A percentile compares a stretch with the other conserved stretches of the same genome.
These are phyloP conservation scores for Dothistroma septosporum DNA, from an alignment of 2,329 filamentous ascomycete species.

Conservation along the genomic window DNA sequence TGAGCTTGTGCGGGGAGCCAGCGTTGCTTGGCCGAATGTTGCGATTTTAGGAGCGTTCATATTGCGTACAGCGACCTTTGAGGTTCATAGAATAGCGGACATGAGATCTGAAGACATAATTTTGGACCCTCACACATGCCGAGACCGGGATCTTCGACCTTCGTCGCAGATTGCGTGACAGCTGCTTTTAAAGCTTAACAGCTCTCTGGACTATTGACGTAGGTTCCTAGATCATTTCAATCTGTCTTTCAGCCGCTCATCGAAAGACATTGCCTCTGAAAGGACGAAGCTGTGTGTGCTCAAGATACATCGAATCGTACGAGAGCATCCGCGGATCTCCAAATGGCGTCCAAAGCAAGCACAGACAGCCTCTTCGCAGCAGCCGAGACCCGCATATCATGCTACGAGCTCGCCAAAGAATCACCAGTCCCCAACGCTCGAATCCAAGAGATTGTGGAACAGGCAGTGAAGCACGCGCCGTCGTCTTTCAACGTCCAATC, in stretches of 20 bases:
- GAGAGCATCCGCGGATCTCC: neutral
- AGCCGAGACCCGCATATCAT: conserved; percentile 1
- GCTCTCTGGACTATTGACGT: neutral
- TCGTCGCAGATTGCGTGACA: neutral
- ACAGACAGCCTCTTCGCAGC: neutral
- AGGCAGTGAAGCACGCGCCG: conserved; percentile 64
- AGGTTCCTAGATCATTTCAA: neutral
- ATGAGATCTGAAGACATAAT: neutral
- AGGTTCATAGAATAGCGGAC: no score
- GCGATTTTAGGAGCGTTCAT: neutral
- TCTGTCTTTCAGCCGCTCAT: neutral
- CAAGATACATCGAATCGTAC: neutral
- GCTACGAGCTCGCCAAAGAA: conserved; percentile 44
- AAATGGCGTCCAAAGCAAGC: neutral
- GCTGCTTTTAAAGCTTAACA: neutral
- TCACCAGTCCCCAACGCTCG: conserved; percentile 67
- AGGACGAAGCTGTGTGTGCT: neutral
- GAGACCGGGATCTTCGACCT: neutral
- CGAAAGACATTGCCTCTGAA: neutral
- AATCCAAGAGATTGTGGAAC: conserved; percentile 58
- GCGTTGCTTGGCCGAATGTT: neutral
- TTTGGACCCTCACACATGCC: neutral
- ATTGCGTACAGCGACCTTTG: neutral
- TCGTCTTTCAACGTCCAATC: conserved; percentile 85
- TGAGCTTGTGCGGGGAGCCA: neutral